Base-by-base conservation (phyloP, 2,329 filamentous ascomycete species). In the Fusarium zealandicum region DNA sequence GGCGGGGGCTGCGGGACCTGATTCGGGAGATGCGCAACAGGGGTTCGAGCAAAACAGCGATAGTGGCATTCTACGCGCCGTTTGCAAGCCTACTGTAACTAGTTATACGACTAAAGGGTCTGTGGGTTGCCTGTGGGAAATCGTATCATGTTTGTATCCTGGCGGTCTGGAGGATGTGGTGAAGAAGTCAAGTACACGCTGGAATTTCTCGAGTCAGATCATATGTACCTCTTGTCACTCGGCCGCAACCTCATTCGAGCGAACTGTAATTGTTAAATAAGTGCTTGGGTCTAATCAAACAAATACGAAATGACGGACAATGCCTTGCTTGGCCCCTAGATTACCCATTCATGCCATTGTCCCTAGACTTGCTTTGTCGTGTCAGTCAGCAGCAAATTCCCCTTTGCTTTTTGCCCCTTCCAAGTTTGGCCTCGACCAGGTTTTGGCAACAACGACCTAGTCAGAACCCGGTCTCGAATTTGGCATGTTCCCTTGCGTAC, bases 121-220 rank as follows among this genome's bases (percentile, higher is more conserved):
- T 47, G 28, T 49, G 22, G 30, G 37, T 17, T 13, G 14, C 28
- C 5, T 4, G 31, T 39, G 22, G 30, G n/a, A 39, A 36, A 25
- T 51, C 44, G 33, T 62, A 36, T 41, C 44, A 55, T 27, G 51
- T n/a, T 22, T 40, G 18, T 32, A 27, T 50, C 13, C n/a, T 31
- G 22, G 27, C 36, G 18, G n/a, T 40, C 44, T 22, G n/a, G 14
- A 11, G 22, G 11, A 20, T 7, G 22, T 9, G 30, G 20, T 32
- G 18, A 35, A 13, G 5, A 16, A 20, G 9, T 14, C 14, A 11
- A 20, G 7, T 27, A 27, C 25, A 27, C 25, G 30, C 30, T 33
- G 31, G 31, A 33, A 33, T 33, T 33, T n/a, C 7, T 33, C 11
- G 31, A 33, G 31, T 33, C 31, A n/a, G 7, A n/a, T 16, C n/a